phyloP scores from a whole-genome alignment of 192 early-diverging fungal genomes.

The Oehlia diaphana region DNA sequence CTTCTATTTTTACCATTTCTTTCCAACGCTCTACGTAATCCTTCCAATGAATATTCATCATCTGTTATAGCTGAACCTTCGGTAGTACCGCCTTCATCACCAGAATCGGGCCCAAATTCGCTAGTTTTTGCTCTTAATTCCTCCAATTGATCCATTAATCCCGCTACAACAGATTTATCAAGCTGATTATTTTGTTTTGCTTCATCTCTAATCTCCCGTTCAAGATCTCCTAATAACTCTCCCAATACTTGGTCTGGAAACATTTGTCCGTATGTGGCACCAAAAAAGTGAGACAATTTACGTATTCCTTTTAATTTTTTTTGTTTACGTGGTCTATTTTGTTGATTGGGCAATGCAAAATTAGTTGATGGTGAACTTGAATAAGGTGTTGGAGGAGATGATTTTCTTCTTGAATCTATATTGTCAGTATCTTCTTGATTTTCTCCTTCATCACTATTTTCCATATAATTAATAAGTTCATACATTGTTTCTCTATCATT shows the following conservation, averaged over 20 bases:
- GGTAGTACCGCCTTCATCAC: background rate
- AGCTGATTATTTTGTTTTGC: constrained; percentile 11
- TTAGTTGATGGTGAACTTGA: background rate
- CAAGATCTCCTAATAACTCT: constrained; percentile 27
- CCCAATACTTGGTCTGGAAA: constrained; percentile 24
- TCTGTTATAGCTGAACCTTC: constrained; percentile 8
- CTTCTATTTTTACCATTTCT: background rate
- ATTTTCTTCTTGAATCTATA: background rate
- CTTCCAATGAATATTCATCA: background rate
- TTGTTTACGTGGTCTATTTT: background rate
- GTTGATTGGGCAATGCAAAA: background rate
- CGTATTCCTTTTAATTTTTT: background rate
- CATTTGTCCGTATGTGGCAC: constrained; percentile 29
- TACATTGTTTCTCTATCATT: constrained; percentile 26
- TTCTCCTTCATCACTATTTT: constrained; percentile 15
- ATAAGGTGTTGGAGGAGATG: constrained; percentile 17
- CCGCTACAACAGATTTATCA: constrained; percentile 17
- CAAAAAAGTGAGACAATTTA: constrained; percentile 30
- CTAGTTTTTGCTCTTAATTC: constrained; percentile 16
- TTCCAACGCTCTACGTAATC: background rate
- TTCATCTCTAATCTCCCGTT: constrained; percentile 26
- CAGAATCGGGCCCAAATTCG: constrained; percentile 15
- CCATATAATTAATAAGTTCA: constrained; percentile 28
- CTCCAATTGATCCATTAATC: constrained; percentile 25
- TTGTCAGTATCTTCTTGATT: background rate